phyloP scores from a whole-genome alignment of 2,329 filamentous ascomycete genomes.

The Claviceps africana region DNA sequence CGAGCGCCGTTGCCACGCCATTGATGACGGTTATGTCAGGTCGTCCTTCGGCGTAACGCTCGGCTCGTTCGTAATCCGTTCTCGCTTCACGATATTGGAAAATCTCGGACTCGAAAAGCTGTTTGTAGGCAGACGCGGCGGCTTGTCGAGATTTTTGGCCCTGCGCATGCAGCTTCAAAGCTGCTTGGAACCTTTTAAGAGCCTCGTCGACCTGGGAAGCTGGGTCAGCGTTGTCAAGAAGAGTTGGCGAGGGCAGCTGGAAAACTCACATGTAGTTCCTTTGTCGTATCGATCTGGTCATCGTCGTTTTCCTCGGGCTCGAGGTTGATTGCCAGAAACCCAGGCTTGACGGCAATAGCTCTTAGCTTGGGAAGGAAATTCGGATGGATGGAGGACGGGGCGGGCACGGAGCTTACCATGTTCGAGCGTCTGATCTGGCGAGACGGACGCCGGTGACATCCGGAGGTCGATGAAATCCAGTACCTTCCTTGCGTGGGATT shows the following conservation, averaged over 20 bases:
- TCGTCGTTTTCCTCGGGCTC: slow-evolving; percentile 83
- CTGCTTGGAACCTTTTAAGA: slow-evolving; percentile 82
- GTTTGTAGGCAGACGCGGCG: slow-evolving; percentile 68
- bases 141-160: slow-evolving; percentile 62
- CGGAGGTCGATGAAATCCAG: neutral
- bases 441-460: neutral
- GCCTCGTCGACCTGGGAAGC: slow-evolving; percentile 71
- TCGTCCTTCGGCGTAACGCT: slow-evolving; percentile 37
- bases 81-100: slow-evolving; percentile 81
- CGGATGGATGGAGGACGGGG: neutral
- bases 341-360: slow-evolving; percentile 29
- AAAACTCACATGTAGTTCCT: slow-evolving; percentile 61
- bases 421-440: neutral
- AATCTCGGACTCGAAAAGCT: slow-evolving; percentile 81
- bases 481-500: neutral
- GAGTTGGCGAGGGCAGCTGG: neutral
- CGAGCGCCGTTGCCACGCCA: slow-evolving; percentile 35
- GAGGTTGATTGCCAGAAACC: slow-evolving; percentile 82
- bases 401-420: neutral
- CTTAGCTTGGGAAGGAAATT: neutral
- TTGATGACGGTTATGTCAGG: slow-evolving; percentile 28
- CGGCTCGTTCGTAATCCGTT: slow-evolving; percentile 68
- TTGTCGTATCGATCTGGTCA: slow-evolving; percentile 87
- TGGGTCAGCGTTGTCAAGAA: neutral
- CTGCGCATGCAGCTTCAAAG: slow-evolving; percentile 81